Base-by-base conservation (phyloP, 2,329 filamentous ascomycete species). In the Fusarium agapanthi region DNA sequence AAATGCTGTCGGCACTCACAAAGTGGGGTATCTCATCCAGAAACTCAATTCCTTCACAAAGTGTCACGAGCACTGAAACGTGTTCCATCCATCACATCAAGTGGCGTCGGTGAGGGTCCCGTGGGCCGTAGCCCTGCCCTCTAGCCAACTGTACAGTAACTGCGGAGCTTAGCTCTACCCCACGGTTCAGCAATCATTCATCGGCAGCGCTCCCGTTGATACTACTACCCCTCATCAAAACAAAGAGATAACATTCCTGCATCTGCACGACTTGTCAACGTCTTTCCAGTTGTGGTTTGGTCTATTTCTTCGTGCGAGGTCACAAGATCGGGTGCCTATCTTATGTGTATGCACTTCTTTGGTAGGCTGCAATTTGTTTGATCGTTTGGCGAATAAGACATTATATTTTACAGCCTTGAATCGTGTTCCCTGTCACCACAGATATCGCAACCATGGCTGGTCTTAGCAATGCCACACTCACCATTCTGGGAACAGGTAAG, bases 401-500 rank as follows among this genome's bases (percentile, higher is more conserved):
- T 37, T 47, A 34, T 38, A 3, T 16, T 28, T 45, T 54, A 45
- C 68, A n/a, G 34, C 20, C 11, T 51, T 35, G 48, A 61, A 34
- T 61, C 50, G 38, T 41, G 35, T 45, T 15, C 56, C 61, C 32
- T 35, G 32, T 28, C 9, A 30, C 34, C 15, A 30, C 30, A 58
- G 20, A 26, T 38, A 30, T 38, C 18, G n/a, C 54, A 68, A 51
- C 9, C 37, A 77, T 77, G 76, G 44, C 67, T n/a, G 44, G 50
- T 13, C 34, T 62, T 7, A 55, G 61, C 54, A 72, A 74, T 64
- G 62, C 69, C 26, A 76, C 74, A 35, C 69, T 77, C n/a, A 78
- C 76, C 20, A 72, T 78, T 51, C 34, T 78, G 22, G 76, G 76
- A 14, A 76, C 71, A 7, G 76, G 76, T 74, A 68, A 11, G 65